These are phyloP conservation scores for Apiotrichum laibachii DNA, from an alignment of 1,284 basidiomycete genomes.

Conservation along the genomic window DNA sequence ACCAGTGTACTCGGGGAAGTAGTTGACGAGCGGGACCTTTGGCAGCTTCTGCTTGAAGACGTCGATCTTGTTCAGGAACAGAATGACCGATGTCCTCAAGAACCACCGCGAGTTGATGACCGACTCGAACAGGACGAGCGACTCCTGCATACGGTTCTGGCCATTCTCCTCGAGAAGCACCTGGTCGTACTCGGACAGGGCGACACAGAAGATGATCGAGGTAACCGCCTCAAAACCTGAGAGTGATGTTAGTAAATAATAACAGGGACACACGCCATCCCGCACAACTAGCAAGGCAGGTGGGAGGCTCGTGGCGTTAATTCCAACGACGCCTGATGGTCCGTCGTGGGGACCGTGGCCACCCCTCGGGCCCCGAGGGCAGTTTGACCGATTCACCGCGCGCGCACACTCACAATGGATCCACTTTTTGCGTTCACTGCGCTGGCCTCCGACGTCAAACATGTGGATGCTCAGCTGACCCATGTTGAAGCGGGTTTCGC, in stretches of 20 bases:
- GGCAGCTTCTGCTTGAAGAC: constrained; percentile 91
- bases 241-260: not conserved
- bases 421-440: constrained; percentile 93
- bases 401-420: constrained; percentile 64
- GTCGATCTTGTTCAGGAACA: constrained; percentile 95
- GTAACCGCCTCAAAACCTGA: constrained; percentile 82
- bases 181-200: constrained; percentile 91
- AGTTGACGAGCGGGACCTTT: constrained; percentile 78
- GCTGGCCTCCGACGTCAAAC: constrained; percentile 91
- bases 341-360: no score
- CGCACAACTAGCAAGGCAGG: not conserved
- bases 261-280: not conserved
- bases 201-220: constrained; percentile 92
- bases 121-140: constrained; percentile 86
- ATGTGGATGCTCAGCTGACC: constrained; percentile 61
- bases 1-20: constrained; percentile 89
- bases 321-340: no score
- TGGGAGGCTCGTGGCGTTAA: not conserved
- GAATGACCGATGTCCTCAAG: constrained; percentile 82
- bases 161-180: constrained; percentile 68
- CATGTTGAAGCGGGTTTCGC: constrained; percentile 69
- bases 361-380: no score
- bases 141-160: constrained; percentile 94
- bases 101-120: constrained; percentile 99
- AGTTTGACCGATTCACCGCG: not conserved